phyloP scores from a whole-genome alignment of 495 filamentous ascomycete species.

The Penicillium chermesinum region DNA sequence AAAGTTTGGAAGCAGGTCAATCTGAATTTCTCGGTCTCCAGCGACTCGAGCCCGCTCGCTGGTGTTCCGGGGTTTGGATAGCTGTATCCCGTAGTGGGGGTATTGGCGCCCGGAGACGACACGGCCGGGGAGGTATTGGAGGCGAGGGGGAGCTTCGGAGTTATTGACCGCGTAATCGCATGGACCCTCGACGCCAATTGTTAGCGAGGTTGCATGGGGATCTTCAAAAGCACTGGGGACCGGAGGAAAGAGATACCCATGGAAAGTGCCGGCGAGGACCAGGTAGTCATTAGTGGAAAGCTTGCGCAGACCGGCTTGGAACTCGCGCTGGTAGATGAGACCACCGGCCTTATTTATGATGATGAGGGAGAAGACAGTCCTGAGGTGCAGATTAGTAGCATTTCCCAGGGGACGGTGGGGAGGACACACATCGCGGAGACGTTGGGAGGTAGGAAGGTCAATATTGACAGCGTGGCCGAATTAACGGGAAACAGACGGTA shows the following conservation, averaged over 20 bases:
- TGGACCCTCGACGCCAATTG: too few relatives aligned
- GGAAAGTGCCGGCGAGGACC: constrained; percentile 96
- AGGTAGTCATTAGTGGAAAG: constrained; percentile 92
- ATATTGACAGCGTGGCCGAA: constrained; percentile 11
- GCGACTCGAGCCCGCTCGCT: constrained; percentile 71
- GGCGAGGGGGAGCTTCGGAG: constrained; percentile 46
- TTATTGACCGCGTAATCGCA: constrained; percentile 80
- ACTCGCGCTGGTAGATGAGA: constrained; percentile 90
- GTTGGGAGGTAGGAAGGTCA: constrained; percentile 1
- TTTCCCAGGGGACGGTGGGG: neutral
- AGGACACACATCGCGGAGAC: constrained; percentile 18
- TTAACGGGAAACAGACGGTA: constrained; percentile 1
- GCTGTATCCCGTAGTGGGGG: constrained; percentile 23
- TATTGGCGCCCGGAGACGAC: constrained; percentile 21
- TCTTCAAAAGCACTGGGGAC: constrained; percentile 2
- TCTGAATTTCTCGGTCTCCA: constrained; percentile 87
- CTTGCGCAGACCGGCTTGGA: constrained; percentile 76
- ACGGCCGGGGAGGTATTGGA: constrained; percentile 26
- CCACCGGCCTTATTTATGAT: constrained; percentile 98
- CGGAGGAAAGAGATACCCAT: constrained; percentile 56
- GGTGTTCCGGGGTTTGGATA: constrained; percentile 47
- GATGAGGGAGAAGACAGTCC: constrained; percentile 89
- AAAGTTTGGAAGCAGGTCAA: constrained; percentile 92
- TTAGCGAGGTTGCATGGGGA: too few relatives aligned
- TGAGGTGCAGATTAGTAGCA: constrained; percentile 31